Evolutionary conservation across 257 asterid genomes (phyloP), one percentile per base, ranked within the genome.

Genomic region (Perilla frutescens): DNA sequence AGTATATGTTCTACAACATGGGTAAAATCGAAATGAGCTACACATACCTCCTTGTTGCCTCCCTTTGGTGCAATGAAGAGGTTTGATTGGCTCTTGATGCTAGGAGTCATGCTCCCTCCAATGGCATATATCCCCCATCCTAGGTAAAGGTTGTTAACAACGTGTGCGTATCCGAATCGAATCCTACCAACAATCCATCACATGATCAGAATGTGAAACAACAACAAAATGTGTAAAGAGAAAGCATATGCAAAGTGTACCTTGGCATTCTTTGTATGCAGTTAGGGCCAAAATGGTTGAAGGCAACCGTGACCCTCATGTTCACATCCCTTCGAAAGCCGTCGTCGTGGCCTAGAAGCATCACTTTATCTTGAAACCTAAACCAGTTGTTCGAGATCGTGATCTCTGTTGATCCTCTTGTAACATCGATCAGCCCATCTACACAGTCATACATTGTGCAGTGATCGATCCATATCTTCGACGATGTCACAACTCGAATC

Each of bases 101-200:
- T 90, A 8, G 98, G 98, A 62, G 79, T 88, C 96, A 90, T 90
- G 85, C 89, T 90, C 66, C 96, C 98, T 65, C 98, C 98, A 57
- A 92, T 84, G 53, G 98, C 98, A 49, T 92, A 92, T 41, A 56
- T 54, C 10, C 96, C 98, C 98, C 98, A 92, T 20, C 96, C 96
- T 15, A 72, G 78, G 78, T 92, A 92, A 7, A 88, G 77, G 70
- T 88, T 92, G 86, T 92, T 92, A 1, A 87, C 98, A 20, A 92
- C 96, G 26, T 92, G 98, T n/a, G 98, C 92, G 40, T 90, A 92
- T 63, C 96, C 98, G 37, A 85, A 86, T 13, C 96, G 89, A 44
- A 92, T 80, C 84, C 96, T 90, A 55, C 73, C 54, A 59, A 50
- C 6, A 9, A 68, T 7, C 43, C 55, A 31, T 50, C 2, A 14